Evolutionary conservation across 306 rosid genomes (phyloP).

Genomic region (Dicorynia guianensis): DNA sequence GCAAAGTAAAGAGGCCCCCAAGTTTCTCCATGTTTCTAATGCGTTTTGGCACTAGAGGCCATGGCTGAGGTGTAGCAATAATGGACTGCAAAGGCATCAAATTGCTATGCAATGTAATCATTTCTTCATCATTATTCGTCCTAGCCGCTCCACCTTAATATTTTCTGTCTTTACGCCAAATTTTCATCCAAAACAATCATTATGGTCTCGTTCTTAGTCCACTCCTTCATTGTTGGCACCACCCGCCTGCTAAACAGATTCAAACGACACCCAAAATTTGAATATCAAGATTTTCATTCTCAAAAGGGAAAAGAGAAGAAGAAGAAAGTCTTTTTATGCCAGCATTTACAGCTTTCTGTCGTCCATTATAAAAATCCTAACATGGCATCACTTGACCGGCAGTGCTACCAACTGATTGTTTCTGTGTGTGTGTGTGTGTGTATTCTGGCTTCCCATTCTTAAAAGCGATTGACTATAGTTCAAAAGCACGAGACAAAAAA

Average conservation of each 20-base stretch:
- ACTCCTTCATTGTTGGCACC: slow-evolving; percentile 36
- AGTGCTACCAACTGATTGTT: background rate
- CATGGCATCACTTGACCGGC: background rate
- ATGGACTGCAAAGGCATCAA: slow-evolving; percentile 19
- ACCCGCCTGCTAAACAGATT: slow-evolving; percentile 3
- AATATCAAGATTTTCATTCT: background rate
- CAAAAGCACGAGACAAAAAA: slow-evolving; percentile 42
- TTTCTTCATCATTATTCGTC: slow-evolving; percentile 41
- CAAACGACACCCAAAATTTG: slow-evolving; percentile 24
- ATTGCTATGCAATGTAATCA: slow-evolving; percentile 46
- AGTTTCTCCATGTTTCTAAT: background rate
- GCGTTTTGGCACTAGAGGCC: slow-evolving; percentile 30
- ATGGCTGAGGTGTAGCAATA: slow-evolving; percentile 11
- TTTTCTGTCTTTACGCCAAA: slow-evolving; percentile 32
- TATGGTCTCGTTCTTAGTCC: slow-evolving; percentile 33
- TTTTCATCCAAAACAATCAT: slow-evolving; percentile 37
- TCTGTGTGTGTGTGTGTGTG: background rate
- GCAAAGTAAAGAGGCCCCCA: background rate
- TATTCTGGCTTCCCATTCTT: background rate
- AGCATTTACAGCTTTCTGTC: slow-evolving; percentile 32
- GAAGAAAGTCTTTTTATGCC: background rate
- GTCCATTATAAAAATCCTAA: slow-evolving; percentile 6
- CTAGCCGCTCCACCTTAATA: background rate
- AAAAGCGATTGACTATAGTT: slow-evolving; percentile 34
- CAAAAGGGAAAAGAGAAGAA: background rate